These are phyloP conservation scores for Diaporthe batatas DNA, from an alignment of 2,329 filamentous ascomycete genomes.

Conservation along the genomic window DNA sequence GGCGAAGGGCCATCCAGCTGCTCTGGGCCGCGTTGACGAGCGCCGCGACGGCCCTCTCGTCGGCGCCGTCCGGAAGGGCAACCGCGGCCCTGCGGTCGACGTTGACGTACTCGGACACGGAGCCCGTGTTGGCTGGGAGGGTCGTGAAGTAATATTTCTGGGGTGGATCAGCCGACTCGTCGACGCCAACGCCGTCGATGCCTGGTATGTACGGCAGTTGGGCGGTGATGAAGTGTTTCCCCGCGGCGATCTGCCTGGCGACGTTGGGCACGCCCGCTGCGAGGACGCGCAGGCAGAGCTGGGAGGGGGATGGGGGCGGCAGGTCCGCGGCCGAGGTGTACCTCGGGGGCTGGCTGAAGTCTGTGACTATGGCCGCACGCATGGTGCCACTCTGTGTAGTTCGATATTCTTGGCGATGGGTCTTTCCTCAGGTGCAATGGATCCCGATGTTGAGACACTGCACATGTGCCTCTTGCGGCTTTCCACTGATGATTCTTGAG, in stretches of 20 bases:
- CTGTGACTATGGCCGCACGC: conserved; percentile 13
- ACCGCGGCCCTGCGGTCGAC: conserved; percentile 54
- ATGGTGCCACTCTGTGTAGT: background rate
- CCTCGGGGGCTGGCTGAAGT: conserved; percentile 25
- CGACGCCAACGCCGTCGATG: conserved; percentile 31
- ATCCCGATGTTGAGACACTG: too few relatives aligned
- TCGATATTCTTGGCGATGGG: background rate
- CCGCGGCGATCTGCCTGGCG: conserved; percentile 50
- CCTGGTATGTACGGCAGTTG: conserved; percentile 58
- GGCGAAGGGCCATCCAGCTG: conserved; percentile 68
- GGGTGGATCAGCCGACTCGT: conserved; percentile 3
- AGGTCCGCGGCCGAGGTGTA: conserved; percentile 9
- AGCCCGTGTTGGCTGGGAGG: conserved; percentile 15
- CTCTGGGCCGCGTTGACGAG: conserved; percentile 68
- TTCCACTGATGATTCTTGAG: background rate
- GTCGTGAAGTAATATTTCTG: conserved; percentile 23
- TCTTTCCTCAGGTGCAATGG: background rate
- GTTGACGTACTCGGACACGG: conserved; percentile 59
- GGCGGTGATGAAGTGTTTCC: conserved; percentile 57
- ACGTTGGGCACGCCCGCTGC: conserved; percentile 66
- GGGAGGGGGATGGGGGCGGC: background rate
- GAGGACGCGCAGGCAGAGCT: conserved; percentile 64
- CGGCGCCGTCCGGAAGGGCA: conserved; percentile 58
- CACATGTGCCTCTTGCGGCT: background rate
- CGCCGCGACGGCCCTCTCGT: conserved; percentile 62